Evolutionary conservation across 192 early-diverging fungal species (phyloP), one percentile per base, ranked within the genome.

Genomic region (Coemansia sp.): DNA sequence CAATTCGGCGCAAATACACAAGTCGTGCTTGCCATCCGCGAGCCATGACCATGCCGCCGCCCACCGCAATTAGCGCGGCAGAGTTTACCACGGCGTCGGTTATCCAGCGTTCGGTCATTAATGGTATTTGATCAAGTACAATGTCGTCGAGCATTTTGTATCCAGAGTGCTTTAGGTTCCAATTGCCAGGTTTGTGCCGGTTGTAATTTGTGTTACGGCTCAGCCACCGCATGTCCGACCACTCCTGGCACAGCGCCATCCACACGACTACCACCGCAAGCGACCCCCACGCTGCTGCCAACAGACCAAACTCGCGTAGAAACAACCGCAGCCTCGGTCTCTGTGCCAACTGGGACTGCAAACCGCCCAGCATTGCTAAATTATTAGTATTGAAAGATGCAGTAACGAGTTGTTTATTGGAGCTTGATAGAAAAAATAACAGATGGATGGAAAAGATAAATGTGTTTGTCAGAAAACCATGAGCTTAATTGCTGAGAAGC

Each of bases 1-100:
- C 67, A 4, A 77, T 55, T 10, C 86, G 79, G 17, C 86, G 83
- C 41, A 86, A 21, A 19, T 84, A 57, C 23, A 82, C 74, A 11
- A 73, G 63, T 4, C 83, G 71, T 8, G 74, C 79, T 2, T 70
- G 71, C 72, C 72, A 75, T 0, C 73, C 69, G 41, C 59, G 69
- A 1, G 61, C 52, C 68, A 75, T 68, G 2, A 62, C 11, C 39
- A 71, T 3, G 35, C 64, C 52, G 14, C 73, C 78, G 6, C 65
- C 7, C 3, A 81, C 26, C 3, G 57, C 58, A 26, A 65, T 41
- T 1, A 58, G 38, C 1, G 35, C 66, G 0, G 78, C 57, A 0
- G 65, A 12, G 39, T 68, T 69, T 3, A 81, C 73, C 0, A 81
- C 41, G 10, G 21, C 12, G 38, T 80, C 77, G 0, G 64, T 61